A percentile compares a stretch with the other conserved stretches of the same genome.
Conservation (phyloP, 129 eudicot species). For the Artemisia tridentata region DNA sequence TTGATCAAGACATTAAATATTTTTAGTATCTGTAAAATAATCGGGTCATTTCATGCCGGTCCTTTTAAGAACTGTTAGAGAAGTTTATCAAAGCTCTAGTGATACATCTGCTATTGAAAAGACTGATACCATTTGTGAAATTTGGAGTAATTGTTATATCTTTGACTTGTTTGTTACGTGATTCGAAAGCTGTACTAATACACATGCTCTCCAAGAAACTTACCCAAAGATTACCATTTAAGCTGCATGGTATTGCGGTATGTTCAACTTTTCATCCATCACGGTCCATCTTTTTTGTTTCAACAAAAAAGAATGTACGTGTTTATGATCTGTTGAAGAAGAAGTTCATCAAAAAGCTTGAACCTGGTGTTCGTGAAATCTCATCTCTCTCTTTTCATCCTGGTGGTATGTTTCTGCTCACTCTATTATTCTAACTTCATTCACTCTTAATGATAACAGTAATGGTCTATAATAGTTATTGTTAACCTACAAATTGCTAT, state of each 20-base stretch:
- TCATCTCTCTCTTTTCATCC: slow-evolving; percentile 83
- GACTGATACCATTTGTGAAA: not conserved
- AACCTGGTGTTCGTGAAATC: slow-evolving; percentile 70
- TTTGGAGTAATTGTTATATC: slow-evolving; percentile 30
- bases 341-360: slow-evolving; percentile 74
- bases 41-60: too few species aligned
- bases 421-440: not conserved
- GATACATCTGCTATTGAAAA: too few species aligned
- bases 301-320: slow-evolving; percentile 83
- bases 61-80: too few species aligned
- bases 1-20: too few species aligned
- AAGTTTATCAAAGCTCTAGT: too few species aligned
- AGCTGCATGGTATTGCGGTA: slow-evolving; percentile 86
- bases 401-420: slow-evolving; percentile 53
- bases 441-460: not conserved
- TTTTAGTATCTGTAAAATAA: too few species aligned
- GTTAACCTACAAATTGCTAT: not conserved
- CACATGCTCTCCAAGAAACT: slow-evolving; percentile 81
- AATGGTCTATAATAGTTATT: not conserved
- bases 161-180: slow-evolving; percentile 66
- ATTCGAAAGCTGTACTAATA: slow-evolving; percentile 74
- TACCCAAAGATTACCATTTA: slow-evolving; percentile 79
- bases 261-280: slow-evolving; percentile 85
- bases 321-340: slow-evolving; percentile 78
- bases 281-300: slow-evolving; percentile 75